A percentile compares a stretch with the other conserved stretches of the same genome.
These are phyloP conservation scores for Alternaria alternata DNA, from an alignment of 2,329 filamentous ascomycete species.

Conservation along the genomic window DNA sequence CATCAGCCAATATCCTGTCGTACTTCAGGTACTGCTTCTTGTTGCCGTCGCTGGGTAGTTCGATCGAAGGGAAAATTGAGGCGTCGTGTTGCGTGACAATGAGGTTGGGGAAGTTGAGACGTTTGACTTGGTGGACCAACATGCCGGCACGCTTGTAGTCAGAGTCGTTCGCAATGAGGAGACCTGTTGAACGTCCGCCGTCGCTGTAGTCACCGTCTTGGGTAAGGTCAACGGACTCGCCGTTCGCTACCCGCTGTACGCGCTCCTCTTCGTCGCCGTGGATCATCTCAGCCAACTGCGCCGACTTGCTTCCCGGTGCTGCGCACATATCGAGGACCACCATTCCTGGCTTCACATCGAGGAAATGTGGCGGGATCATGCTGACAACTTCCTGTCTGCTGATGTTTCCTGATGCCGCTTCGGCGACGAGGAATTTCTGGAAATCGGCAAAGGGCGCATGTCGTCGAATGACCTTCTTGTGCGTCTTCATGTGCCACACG, in stretches of 20 bases:
- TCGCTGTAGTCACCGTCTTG: conserved; percentile 67
- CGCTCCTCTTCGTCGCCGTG: conserved; percentile 91
- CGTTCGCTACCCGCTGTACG: conserved; percentile 74
- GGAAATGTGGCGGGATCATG: conserved; percentile 96
- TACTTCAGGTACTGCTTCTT: conserved; percentile 87
- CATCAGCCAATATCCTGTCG: conserved; percentile 93
- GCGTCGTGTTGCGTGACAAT: conserved; percentile 98
- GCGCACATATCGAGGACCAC: conserved; percentile 95
- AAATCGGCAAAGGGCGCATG: conserved; percentile 94
- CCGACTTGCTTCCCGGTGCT: conserved; percentile 95
- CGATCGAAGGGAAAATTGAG: conserved; percentile 92
- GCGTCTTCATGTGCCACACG: conserved; percentile 97
- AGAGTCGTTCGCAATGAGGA: conserved; percentile 93
- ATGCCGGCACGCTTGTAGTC: conserved; percentile 98
- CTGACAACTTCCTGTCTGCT: conserved; percentile 97
- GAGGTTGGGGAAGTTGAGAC: conserved; percentile 93
- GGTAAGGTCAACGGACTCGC: conserved; percentile 67
- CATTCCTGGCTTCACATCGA: conserved; percentile 92
- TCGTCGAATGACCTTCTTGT: conserved; percentile 93
- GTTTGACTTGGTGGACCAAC: conserved; percentile 97
- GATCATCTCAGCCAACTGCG: conserved; percentile 92
- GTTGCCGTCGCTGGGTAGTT: conserved; percentile 69
- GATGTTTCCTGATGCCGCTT: conserved; percentile 97
- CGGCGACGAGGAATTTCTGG: conserved; percentile 96
- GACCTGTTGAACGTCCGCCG: conserved; percentile 85